A percentile compares a stretch with the other conserved stretches of the same genome.
Conservation (phyloP, 495 filamentous ascomycete genomes). For the Penicillium lagena region DNA sequence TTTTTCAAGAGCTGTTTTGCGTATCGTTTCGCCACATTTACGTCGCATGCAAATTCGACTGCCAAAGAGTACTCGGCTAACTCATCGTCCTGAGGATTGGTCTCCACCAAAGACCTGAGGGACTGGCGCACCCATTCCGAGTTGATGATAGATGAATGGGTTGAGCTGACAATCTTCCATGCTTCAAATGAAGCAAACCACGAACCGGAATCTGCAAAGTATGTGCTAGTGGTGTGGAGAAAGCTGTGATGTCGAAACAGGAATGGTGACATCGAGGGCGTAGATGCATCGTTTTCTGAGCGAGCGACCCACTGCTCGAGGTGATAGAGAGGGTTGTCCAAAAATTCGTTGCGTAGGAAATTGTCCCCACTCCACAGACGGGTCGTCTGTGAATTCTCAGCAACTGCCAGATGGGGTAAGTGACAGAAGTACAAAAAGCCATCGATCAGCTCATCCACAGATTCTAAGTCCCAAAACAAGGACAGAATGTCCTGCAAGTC, state of each 20-base stretch:
- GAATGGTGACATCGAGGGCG: slow-evolving; percentile 8
- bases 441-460: slow-evolving; percentile 46
- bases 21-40: slow-evolving; percentile 53
- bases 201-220: slow-evolving; percentile 24
- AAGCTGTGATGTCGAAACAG: slow-evolving; percentile 26
- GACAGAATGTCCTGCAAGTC: slow-evolving; percentile 63
- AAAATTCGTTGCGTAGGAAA: slow-evolving; percentile 40
- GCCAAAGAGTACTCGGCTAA: slow-evolving; percentile 69
- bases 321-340: slow-evolving; percentile 15
- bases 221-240: slow-evolving; percentile 28
- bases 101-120: slow-evolving; percentile 50
- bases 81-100: slow-evolving; percentile 32
- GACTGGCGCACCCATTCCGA: slow-evolving; percentile 44
- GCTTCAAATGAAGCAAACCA: slow-evolving; percentile 41
- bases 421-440: slow-evolving; percentile 65
- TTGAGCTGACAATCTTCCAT: slow-evolving; percentile 17
- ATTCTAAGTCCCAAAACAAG: slow-evolving; percentile 34
- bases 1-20: slow-evolving; percentile 69
- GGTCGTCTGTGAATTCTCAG: slow-evolving; percentile 13
- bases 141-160: slow-evolving; percentile 15
- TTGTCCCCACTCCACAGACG: slow-evolving; percentile 34
- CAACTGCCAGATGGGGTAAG: slow-evolving; percentile 45
- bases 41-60: slow-evolving; percentile 55
- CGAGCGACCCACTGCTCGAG: slow-evolving; percentile 23
- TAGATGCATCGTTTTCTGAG: slow-evolving; percentile 4